Percentiles rank a stretch among this genome's conserved stretches.
These are phyloP conservation scores for Pythium apleroticum DNA, from an alignment of 352 stramenopile species.

Conservation along the genomic window DNA sequence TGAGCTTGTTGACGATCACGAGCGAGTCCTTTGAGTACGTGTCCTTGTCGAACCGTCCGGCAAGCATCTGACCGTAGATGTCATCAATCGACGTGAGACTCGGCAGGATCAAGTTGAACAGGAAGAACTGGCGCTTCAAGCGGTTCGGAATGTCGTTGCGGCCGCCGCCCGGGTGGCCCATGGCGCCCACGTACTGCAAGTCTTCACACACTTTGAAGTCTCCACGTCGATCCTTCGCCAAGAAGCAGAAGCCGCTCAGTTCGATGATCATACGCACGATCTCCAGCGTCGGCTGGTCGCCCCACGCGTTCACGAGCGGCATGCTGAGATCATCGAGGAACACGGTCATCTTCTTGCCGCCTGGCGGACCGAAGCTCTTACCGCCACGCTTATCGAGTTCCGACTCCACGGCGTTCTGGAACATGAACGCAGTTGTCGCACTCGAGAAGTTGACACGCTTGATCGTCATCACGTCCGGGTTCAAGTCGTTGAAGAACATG, in stretches of 20 bases:
- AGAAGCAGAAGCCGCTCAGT: constrained; percentile 96
- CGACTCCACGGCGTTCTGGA: constrained; percentile 97
- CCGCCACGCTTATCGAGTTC: constrained; percentile 98
- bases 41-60: constrained; percentile 91
- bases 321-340: constrained; percentile 98
- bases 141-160: constrained; percentile 99
- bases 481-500: constrained; percentile 97
- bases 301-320: constrained; percentile 98
- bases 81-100: constrained; percentile 98
- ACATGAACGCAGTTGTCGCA: constrained; percentile 97
- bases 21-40: constrained; percentile 84
- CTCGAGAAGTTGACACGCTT: constrained; percentile 99
- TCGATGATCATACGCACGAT: constrained; percentile 98
- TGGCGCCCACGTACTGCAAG: constrained; percentile 97
- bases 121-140: constrained; percentile 99
- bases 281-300: constrained; percentile 97
- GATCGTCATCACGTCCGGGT: constrained; percentile 93
- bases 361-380: constrained; percentile 97
- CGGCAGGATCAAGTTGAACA: constrained; percentile 98
- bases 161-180: constrained; percentile 96
- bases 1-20: constrained; percentile 92
- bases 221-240: constrained; percentile 97
- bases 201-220: constrained; percentile 99
- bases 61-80: constrained; percentile 99
- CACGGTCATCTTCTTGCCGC: constrained; percentile 99